phyloP scores from a whole-genome alignment of 1,284 basidiomycete genomes.

The Malassezia japonica region DNA sequence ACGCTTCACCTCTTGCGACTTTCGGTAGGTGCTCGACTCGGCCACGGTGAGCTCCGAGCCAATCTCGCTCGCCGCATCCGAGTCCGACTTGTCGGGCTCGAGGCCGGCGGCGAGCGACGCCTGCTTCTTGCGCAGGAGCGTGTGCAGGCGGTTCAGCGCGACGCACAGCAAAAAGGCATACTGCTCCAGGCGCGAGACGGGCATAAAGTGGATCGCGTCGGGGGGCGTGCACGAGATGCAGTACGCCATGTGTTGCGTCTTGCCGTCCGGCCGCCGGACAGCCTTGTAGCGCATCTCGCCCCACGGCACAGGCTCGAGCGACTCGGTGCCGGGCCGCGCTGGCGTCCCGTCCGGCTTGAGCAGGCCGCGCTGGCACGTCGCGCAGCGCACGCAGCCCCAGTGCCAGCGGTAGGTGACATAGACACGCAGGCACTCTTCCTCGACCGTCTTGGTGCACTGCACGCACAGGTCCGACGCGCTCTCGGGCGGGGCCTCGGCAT shows the following conservation, averaged over 20 bases:
- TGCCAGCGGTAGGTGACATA: slow-evolving; percentile 96
- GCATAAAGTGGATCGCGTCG: slow-evolving; percentile 57
- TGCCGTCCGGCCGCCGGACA: background rate
- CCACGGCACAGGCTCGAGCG: background rate
- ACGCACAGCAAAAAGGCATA: slow-evolving; percentile 96
- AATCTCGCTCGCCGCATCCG: slow-evolving; percentile 1
- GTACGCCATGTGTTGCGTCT: slow-evolving; percentile 43
- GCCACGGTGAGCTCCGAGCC: slow-evolving; percentile 17
- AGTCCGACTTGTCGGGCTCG: background rate
- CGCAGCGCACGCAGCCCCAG: slow-evolving; percentile 77
- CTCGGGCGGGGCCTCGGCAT: slow-evolving; percentile 16
- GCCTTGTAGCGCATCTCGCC: background rate
- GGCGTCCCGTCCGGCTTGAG: slow-evolving; percentile 2
- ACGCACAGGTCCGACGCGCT: slow-evolving; percentile 70
- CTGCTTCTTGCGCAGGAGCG: slow-evolving; percentile 80
- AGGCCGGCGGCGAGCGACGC: slow-evolving; percentile 2
- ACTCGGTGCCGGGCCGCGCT: background rate
- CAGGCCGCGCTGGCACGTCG: slow-evolving; percentile 55
- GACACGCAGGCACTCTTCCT: slow-evolving; percentile 88
- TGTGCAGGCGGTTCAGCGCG: slow-evolving; percentile 79
- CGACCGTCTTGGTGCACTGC: slow-evolving; percentile 77
- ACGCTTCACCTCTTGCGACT: slow-evolving; percentile 79
- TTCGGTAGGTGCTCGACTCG: slow-evolving; percentile 58
- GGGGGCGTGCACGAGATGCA: slow-evolving; percentile 64
- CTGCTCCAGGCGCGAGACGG: slow-evolving; percentile 88